Base-by-base conservation (phyloP, 2,329 filamentous ascomycete species). In the Calonectria pteridis region DNA sequence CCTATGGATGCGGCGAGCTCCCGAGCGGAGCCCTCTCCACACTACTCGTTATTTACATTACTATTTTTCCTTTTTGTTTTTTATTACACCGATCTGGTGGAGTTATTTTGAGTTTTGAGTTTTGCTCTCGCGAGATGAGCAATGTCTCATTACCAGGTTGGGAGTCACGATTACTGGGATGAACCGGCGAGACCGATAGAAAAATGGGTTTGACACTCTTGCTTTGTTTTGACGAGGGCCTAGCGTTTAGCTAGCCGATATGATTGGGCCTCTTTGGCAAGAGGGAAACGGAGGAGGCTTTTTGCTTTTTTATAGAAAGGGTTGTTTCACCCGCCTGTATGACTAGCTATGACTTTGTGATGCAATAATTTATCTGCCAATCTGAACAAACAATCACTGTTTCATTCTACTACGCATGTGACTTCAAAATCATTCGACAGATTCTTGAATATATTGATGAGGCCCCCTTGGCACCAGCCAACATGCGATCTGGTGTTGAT, bases 11-110 rank as follows among this genome's bases (percentile, higher is more conserved):
- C 50, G 23, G 55, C 37, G 65, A 58, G 28, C 67, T 31, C 66
- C 69, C 73, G 49, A 74, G 43, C n/a, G 63, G 50, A 62, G 20
- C 51, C 65, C 31, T n/a, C 28, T 51, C 53, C 51, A 63, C 51
- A 72, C 74, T 67, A 72, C 31, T 66, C 66, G 63, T 53, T 62
- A 66, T 67, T 67, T 76, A 66, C 46, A 43, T 73, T 69, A 46
- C 9, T 46, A 23, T 74, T 69, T 59, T 73, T 66, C 78, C 70
- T 73, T 66, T 64, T 37, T 73, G 64, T 64, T 37, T 64, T 62
- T 51, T 66, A 67, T 49, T 55, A 53, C 51, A 51, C 35, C 51
- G 9, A 59, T 35, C 18, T 16, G 33, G 55, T 59, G 55, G 55
- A 37, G 55, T 59, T 59, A 20, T 58, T 59, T 59, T 35, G 55